A percentile compares a stretch with the other conserved stretches of the same genome.
Evolutionary conservation across 768 basidiomycete genomes (phyloP).

Genomic region (Lactarius vividus): DNA sequence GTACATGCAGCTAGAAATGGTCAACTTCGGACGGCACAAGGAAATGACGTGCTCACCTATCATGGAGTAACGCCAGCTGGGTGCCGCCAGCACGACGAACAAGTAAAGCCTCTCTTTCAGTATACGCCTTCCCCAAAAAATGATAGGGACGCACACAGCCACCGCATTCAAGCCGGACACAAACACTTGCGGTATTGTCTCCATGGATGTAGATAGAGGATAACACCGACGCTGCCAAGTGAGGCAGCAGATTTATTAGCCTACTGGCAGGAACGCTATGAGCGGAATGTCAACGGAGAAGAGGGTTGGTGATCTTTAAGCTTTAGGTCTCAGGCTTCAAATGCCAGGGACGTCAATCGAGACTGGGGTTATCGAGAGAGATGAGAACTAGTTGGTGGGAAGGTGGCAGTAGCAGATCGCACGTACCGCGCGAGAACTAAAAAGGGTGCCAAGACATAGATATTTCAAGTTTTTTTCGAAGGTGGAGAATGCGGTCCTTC

Average conservation of each 20-base stretch:
- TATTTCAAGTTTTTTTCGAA: too few species aligned
- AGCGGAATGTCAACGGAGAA: background rate
- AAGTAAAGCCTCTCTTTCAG: background rate
- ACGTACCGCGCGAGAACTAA: background rate
- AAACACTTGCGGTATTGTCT: background rate
- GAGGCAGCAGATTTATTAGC: background rate
- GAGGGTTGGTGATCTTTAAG: background rate
- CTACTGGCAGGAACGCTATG: background rate
- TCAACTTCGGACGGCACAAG: background rate
- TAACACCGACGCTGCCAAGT: background rate
- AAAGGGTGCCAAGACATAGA: too few species aligned
- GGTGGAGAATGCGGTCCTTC: too few species aligned
- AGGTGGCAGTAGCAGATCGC: background rate
- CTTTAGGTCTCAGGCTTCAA: background rate
- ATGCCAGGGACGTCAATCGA: background rate
- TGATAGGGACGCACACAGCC: background rate
- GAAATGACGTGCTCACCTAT: background rate
- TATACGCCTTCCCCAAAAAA: too few species aligned
- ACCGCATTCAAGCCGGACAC: background rate
- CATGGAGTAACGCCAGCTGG: conserved; percentile 22
- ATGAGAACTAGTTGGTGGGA: background rate
- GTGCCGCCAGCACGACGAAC: background rate
- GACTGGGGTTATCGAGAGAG: background rate
- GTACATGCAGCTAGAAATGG: conserved; percentile 16
- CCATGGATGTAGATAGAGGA: background rate